These are phyloP conservation scores for Thinopyrum elongatum DNA, from an alignment of 176 grass and related monocot genomes.

Conservation along the genomic window DNA sequence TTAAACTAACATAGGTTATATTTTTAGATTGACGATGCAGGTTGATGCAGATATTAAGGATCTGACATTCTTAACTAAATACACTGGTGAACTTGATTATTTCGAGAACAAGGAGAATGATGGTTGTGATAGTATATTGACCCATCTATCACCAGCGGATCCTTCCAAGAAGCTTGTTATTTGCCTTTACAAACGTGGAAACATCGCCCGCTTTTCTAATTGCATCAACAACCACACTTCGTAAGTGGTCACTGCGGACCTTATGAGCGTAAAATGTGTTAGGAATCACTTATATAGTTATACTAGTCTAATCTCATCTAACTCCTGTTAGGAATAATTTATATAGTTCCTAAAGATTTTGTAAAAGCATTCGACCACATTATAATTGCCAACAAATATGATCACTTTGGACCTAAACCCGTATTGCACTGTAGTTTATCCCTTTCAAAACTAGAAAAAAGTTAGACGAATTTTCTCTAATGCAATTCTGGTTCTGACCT, in stretches of 20 bases:
- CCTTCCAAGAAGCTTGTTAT: conserved; percentile 64
- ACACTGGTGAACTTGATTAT: conserved; percentile 78
- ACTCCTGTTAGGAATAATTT: too few species aligned
- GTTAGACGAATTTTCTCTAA: conserved; percentile 69
- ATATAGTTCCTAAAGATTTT: too few species aligned
- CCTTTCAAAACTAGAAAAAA: too few species aligned
- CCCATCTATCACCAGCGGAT: conserved; percentile 53
- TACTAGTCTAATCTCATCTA: too few species aligned
- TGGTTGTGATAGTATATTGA: conserved; percentile 79
- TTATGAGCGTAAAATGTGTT: background rate
- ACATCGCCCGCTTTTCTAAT: conserved; percentile 71
- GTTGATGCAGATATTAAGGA: conserved; percentile 80
- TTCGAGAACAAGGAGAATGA: conserved; percentile 51
- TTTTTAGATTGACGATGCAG: conserved; percentile 76
- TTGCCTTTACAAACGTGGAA: conserved; percentile 71
- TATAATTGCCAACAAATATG: too few species aligned
- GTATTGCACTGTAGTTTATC: too few species aligned
- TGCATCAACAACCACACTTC: conserved; percentile 4
- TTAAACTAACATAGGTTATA: conserved; percentile 4
- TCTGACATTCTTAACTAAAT: conserved; percentile 74
- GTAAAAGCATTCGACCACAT: conserved; percentile 26
- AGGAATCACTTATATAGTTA: background rate
- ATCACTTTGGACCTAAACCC: too few species aligned
- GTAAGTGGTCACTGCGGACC: conserved; percentile 36
- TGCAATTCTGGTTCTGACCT: background rate